Evolutionary conservation across 2,329 filamentous ascomycete species (phyloP).

Genomic region (Setomelanomma holmii): DNA sequence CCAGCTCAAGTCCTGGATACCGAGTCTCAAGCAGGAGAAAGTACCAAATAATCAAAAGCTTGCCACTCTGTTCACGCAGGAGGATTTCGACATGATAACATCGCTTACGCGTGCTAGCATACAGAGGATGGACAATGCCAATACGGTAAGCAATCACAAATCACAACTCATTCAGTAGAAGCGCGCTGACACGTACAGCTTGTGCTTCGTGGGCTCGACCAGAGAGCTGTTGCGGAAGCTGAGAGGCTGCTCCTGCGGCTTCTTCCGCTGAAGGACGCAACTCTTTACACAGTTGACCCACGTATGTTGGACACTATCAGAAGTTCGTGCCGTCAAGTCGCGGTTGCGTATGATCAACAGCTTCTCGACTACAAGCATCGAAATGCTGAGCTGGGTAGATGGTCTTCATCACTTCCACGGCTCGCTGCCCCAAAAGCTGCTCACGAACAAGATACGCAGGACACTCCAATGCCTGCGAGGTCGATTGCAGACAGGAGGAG

Average conservation of each 20-base stretch:
- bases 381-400: constrained; percentile 27
- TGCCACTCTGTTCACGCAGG: constrained; percentile 17
- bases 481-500: not conserved
- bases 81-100: constrained; percentile 24
- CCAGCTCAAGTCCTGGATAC: constrained; percentile 30
- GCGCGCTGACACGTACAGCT: constrained; percentile 25
- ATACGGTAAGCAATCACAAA: constrained; percentile 28
- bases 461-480: too few relatives aligned
- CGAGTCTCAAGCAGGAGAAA: constrained; percentile 13
- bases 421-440: too few relatives aligned
- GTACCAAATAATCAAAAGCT: constrained; percentile 8
- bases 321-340: constrained; percentile 22
- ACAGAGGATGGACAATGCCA: constrained; percentile 12
- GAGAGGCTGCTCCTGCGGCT: constrained; percentile 36
- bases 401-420: not conserved
- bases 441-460: too few relatives aligned
- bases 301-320: constrained; percentile 19
- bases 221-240: constrained; percentile 34
- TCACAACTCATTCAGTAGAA: not conserved
- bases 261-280: constrained; percentile 27
- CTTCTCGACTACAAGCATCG: constrained; percentile 34
- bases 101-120: constrained; percentile 35
- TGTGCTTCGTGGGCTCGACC: constrained; percentile 35
- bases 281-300: constrained; percentile 24
- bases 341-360: constrained; percentile 22